Conservation (phyloP, 257 asterid genomes). For the Mentha longifolia region DNA sequence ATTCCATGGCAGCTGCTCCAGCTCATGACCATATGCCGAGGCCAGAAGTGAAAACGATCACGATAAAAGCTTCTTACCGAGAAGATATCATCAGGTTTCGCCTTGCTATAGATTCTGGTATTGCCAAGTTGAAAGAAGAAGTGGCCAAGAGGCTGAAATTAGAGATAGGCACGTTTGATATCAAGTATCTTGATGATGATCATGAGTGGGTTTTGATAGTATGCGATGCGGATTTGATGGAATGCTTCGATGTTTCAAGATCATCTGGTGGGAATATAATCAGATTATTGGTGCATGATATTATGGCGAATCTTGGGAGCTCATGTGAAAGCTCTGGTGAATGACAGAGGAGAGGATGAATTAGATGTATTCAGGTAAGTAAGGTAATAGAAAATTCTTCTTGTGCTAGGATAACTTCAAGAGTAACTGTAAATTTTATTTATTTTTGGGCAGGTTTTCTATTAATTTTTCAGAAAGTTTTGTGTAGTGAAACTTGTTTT, state of each 20-base stretch:
- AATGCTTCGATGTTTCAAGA: conserved; percentile 60
- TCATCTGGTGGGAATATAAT: conserved; percentile 60
- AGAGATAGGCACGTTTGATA: conserved; percentile 76
- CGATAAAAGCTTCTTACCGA: conserved; percentile 73
- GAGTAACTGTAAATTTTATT: conserved; percentile 49
- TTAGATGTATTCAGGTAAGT: conserved; percentile 47
- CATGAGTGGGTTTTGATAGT: conserved; percentile 86
- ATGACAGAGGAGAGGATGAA: conserved; percentile 30
- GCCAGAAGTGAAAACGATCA: conserved; percentile 63
- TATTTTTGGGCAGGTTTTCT: conserved; percentile 19
- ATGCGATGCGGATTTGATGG: conserved; percentile 76
- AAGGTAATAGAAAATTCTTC: conserved; percentile 45
- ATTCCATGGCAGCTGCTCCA: conserved; percentile 42
- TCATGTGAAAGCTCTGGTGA: conserved; percentile 88
- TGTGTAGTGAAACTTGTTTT: conserved; percentile 32
- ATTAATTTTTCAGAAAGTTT: conserved; percentile 30
- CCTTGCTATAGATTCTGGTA: conserved; percentile 52
- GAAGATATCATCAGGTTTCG: conserved; percentile 87
- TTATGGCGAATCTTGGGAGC: conserved; percentile 72
- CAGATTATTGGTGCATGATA: conserved; percentile 72
- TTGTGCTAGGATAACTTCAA: conserved; percentile 43
- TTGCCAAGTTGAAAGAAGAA: conserved; percentile 66
- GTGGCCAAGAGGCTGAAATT: conserved; percentile 79
- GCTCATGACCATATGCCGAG: conserved; percentile 49
- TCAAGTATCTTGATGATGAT: conserved; percentile 85